These are phyloP conservation scores for Monoraphidium neglectum DNA, from an alignment of 139 green algal species.

Conservation along the genomic window DNA sequence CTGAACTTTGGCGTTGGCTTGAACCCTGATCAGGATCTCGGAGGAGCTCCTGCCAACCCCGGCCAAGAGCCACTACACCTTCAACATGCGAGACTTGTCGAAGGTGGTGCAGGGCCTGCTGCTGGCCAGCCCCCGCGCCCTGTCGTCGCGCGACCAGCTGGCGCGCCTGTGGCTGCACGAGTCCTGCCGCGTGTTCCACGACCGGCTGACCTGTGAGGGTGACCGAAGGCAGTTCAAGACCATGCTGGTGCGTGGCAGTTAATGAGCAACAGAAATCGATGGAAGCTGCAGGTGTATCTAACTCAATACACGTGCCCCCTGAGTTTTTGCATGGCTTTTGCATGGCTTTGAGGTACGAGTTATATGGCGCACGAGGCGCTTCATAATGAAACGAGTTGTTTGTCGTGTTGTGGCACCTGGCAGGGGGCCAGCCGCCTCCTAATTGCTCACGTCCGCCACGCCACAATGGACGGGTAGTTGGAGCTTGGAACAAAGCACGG, in stretches of 20 bases:
- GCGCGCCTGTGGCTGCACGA: constrained; percentile 86
- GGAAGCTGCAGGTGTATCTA: constrained; percentile 51
- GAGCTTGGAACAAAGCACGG: constrained; percentile 53
- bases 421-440: no score
- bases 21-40: neutral
- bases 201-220: constrained; percentile 73
- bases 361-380: no score
- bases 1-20: no score
- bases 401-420: no score
- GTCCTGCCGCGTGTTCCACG: constrained; percentile 81
- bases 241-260: constrained; percentile 53
- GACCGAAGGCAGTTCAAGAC: constrained; percentile 78
- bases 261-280: no score
- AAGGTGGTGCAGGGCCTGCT: constrained; percentile 86
- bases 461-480: no score
- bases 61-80: constrained; percentile 93
- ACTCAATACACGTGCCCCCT: constrained; percentile 55
- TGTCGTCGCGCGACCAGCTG: constrained; percentile 48
- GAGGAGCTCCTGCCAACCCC: constrained; percentile 81
- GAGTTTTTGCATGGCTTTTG: constrained; percentile 38
- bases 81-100: constrained; percentile 89
- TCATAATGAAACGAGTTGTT: no score
- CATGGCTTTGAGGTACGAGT: no score
- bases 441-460: no score
- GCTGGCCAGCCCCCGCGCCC: constrained; percentile 39